Evolutionary conservation across 2,329 filamentous ascomycete species (phyloP).

Genomic region (Leptographium lundbergii): DNA sequence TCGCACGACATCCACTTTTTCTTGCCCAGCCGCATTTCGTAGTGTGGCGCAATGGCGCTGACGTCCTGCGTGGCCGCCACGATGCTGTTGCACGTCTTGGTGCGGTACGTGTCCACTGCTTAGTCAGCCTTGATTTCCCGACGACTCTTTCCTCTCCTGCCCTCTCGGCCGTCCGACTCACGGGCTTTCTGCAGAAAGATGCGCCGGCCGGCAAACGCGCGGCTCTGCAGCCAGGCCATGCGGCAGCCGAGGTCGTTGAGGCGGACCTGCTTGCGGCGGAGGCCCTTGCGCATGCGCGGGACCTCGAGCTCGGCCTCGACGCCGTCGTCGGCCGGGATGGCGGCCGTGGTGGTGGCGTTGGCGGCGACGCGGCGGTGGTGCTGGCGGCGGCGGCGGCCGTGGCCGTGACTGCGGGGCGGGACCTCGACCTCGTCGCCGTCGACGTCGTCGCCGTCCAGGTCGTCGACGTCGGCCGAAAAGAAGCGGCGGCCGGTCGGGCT

Average conservation of each 20-base stretch:
- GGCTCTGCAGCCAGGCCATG: slow-evolving; percentile 93
- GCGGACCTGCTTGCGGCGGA: slow-evolving; percentile 71
- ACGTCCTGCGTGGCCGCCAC: slow-evolving; percentile 67
- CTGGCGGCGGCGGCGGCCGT: slow-evolving; percentile 19
- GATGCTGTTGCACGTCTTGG: slow-evolving; percentile 77
- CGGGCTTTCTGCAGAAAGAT: slow-evolving; percentile 83
- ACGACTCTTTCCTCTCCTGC: no score
- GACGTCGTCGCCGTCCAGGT: slow-evolving; percentile 30
- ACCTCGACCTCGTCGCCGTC: slow-evolving; percentile 22
- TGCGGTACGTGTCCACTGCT: slow-evolving; percentile 87
- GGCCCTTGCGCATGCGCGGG: slow-evolving; percentile 56
- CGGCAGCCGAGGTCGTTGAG: slow-evolving; percentile 88
- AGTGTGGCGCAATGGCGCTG: slow-evolving; percentile 63
- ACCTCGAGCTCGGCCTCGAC: slow-evolving; percentile 59
- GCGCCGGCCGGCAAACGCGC: slow-evolving; percentile 75
- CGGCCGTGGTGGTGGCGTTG: slow-evolving; percentile 19
- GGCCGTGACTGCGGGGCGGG: slow-evolving; percentile 21
- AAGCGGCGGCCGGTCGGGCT: slow-evolving; percentile 63
- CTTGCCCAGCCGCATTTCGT: slow-evolving; percentile 81
- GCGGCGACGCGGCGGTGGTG: slow-evolving; percentile 13
- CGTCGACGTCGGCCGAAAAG: slow-evolving; percentile 56
- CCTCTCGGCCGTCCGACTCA: no score
- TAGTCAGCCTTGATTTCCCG: background rate
- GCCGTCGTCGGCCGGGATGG: slow-evolving; percentile 47
- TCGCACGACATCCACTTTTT: slow-evolving; percentile 40